phyloP scores from a whole-genome alignment of 2,329 filamentous ascomycete species.

The Trichocomaceae sp. region DNA sequence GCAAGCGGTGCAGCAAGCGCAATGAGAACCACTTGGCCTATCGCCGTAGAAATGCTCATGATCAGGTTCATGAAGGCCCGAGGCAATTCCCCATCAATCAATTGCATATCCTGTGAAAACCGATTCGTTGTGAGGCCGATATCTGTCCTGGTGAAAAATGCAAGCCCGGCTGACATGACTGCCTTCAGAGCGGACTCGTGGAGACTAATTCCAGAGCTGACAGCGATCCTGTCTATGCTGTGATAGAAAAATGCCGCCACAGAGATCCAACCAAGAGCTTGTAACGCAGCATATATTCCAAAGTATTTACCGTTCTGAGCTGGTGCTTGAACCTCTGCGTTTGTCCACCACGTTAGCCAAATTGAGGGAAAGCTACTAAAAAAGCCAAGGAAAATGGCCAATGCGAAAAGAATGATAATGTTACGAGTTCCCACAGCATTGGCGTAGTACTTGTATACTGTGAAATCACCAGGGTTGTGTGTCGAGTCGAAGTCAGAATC shows the following conservation, averaged over 20 bases:
- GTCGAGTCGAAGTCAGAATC: too few species aligned
- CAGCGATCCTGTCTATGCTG: not conserved
- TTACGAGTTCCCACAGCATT: too few species aligned
- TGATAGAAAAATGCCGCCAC: constrained; percentile 16
- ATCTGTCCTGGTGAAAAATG: constrained; percentile 37
- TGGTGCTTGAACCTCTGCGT: constrained; percentile 1
- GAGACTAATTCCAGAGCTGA: constrained; percentile 18
- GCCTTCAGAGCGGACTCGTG: constrained; percentile 19
- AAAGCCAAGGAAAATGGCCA: too few species aligned
- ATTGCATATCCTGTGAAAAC: constrained; percentile 39
- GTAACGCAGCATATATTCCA: constrained; percentile 23
- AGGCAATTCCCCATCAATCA: constrained; percentile 41
- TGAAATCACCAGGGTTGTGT: too few species aligned
- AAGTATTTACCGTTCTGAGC: constrained; percentile 20
- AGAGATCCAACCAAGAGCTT: constrained; percentile 20
- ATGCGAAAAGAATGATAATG: too few species aligned
- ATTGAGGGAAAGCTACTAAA: too few species aligned
- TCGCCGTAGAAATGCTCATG: constrained; percentile 26
- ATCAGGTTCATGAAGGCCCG: constrained; percentile 18
- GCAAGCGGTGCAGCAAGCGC: constrained; percentile 21
- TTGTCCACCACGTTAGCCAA: too few species aligned
- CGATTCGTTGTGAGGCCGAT: constrained; percentile 38
- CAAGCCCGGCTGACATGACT: constrained; percentile 26
- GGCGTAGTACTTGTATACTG: too few species aligned
- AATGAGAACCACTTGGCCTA: constrained; percentile 21